Evolutionary conservation across 352 stramenopile genomes (phyloP).

Genomic region (Pythium folliculosum): DNA sequence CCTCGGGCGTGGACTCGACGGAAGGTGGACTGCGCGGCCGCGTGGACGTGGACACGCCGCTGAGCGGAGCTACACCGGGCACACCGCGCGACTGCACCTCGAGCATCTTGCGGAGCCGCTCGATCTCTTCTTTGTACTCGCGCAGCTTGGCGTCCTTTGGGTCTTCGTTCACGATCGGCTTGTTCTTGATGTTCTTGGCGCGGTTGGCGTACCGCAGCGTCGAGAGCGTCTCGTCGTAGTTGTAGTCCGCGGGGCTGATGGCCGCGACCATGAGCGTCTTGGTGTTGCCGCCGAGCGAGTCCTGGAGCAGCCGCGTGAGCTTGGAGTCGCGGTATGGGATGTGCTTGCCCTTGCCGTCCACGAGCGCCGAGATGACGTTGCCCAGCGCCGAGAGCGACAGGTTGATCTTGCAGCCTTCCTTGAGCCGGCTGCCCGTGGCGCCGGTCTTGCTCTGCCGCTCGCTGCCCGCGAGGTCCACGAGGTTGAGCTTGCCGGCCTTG

Average conservation of each 20-base stretch:
- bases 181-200: constrained; percentile 99
- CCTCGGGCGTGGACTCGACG: no score
- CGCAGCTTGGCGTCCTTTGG: constrained; percentile 91
- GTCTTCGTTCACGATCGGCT: constrained; percentile 95
- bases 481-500: constrained; percentile 95
- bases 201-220: constrained; percentile 96
- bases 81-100: constrained; percentile 57
- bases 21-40: constrained; percentile 30
- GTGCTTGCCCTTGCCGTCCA: constrained; percentile 83
- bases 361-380: constrained; percentile 87
- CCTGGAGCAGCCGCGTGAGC: constrained; percentile 95
- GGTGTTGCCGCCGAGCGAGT: constrained; percentile 96
- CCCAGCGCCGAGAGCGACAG: constrained; percentile 72
- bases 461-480: constrained; percentile 84
- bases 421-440: constrained; percentile 62
- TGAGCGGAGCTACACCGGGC: constrained; percentile 26
- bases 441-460: constrained; percentile 77
- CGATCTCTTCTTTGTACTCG: constrained; percentile 91
- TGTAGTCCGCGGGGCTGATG: constrained; percentile 96
- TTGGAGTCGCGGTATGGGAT: constrained; percentile 96
- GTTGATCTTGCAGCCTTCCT: constrained; percentile 85
- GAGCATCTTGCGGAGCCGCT: constrained; percentile 83
- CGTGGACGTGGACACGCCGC: constrained; percentile 45
- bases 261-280: constrained; percentile 97
- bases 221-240: constrained; percentile 95